Evolutionary conservation across 2,329 filamentous ascomycete genomes (phyloP), one percentile per base, ranked within the genome.

Genomic region (Clonostachys sp.): DNA sequence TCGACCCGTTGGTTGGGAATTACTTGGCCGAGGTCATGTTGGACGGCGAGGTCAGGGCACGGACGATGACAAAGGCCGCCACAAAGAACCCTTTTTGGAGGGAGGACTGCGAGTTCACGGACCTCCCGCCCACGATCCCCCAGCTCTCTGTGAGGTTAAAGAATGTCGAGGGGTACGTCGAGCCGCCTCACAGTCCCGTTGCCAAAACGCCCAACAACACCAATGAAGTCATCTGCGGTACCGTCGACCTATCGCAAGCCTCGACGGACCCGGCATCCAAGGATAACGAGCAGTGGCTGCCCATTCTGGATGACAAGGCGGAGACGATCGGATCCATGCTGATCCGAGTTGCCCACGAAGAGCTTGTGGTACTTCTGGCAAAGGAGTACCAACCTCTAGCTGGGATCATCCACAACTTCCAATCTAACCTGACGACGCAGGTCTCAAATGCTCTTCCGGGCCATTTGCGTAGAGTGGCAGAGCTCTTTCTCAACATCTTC

Each of bases 401-500:
- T 2, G 86, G 94, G 53, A 73, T 96, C 30, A 73, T 99, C 30
- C 91, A 96, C 59, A 83, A 84, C 6, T 96, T 97, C 62, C 83
- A 83, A 38, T 86, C 87, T 34, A 88, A 89, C 0, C 72, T 99
- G 48, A 96, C 92, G 0, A 77, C 89, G 36, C 87, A 95, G 61
- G 88, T 99, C 55, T 84, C 90, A 3, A 81, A 88, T 41, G 81
- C 87, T 48, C 75, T 96, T 47, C 87, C 90, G 1, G 81, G 83
- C 3, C 87, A 90, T 58, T 73, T 96, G 34, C 86, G 87, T 46
- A 78, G 82, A n/a, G 66, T 97, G 9, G 88, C 91, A 3, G 91
- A 96, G 61, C 84, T 87, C 30, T 81, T 97, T 36, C 72, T 97
- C 53, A 95, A 97, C 62, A 95, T 99, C 45, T 99, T 92, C 58